Evolutionary conservation across 169 alveolate species (phyloP).

Genomic region (Plasmodium reichenowi): DNA sequence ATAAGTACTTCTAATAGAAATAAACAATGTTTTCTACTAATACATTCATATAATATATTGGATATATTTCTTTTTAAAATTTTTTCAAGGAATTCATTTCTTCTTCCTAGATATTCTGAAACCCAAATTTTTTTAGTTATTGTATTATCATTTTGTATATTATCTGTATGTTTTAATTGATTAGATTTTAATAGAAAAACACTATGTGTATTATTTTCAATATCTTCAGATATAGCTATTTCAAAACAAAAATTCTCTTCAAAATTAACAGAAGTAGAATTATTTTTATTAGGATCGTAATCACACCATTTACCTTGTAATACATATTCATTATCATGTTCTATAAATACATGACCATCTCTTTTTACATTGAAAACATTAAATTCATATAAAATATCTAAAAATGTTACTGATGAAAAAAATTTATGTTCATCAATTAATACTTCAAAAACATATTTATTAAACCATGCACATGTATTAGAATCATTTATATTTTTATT

Average conservation of each 20-base stretch:
- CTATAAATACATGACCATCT: background rate
- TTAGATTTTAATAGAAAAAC: slow-evolving; percentile 47
- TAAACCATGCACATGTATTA: slow-evolving; percentile 48
- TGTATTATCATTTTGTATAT: slow-evolving; percentile 4
- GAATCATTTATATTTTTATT: slow-evolving; percentile 23
- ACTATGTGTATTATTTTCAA: slow-evolving; percentile 38
- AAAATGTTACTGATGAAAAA: slow-evolving; percentile 37
- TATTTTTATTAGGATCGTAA: slow-evolving; percentile 3
- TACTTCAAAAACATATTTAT: slow-evolving; percentile 43
- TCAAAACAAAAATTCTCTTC: slow-evolving; percentile 43
- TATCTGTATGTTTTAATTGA: slow-evolving; percentile 9
- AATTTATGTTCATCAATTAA: slow-evolving; percentile 45
- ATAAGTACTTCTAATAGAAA: slow-evolving; percentile 42
- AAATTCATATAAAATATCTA: slow-evolving; percentile 63
- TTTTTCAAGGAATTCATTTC: slow-evolving; percentile 54
- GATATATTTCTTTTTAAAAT: slow-evolving; percentile 56
- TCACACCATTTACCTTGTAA: slow-evolving; percentile 38
- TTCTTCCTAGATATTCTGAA: slow-evolving; percentile 63
- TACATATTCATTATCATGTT: slow-evolving; percentile 13
- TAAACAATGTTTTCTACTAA: slow-evolving; percentile 59
- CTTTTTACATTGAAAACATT: slow-evolving; percentile 38
- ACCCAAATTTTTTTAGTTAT: slow-evolving; percentile 39
- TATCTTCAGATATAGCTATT: slow-evolving; percentile 55
- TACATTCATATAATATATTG: slow-evolving; percentile 50
- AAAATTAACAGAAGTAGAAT: slow-evolving; percentile 34